Percentiles rank a stretch among this genome's conserved stretches.
Evolutionary conservation across 352 stramenopile genomes (phyloP).

Genomic region (Globisporangium carolinianum): DNA sequence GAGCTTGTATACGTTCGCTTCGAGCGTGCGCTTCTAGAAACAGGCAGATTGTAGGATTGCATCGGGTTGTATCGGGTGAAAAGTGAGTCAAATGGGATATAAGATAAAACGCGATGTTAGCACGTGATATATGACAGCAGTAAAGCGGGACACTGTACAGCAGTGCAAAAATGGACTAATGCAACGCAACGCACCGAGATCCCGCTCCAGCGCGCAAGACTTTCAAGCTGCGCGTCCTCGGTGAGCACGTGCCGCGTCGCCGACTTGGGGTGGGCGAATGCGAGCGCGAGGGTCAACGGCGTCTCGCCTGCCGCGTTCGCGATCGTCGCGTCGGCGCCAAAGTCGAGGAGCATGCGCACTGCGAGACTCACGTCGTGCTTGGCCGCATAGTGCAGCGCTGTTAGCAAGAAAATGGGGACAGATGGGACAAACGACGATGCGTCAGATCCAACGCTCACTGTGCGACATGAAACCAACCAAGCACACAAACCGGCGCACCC

Average conservation of each 20-base stretch:
- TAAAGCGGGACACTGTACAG: too few species aligned
- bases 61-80: neutral
- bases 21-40: constrained; percentile 43
- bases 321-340: constrained; percentile 32
- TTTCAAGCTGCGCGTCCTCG: constrained; percentile 49
- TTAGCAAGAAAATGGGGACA: too few species aligned
- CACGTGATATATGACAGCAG: too few species aligned
- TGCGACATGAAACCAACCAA: neutral
- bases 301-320: constrained; percentile 41
- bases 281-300: constrained; percentile 33
- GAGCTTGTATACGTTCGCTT: constrained; percentile 64
- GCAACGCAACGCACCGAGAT: constrained; percentile 22
- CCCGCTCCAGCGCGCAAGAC: constrained; percentile 27
- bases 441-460: neutral
- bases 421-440: neutral
- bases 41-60: neutral
- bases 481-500: constrained; percentile 21
- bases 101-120: neutral
- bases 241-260: constrained; percentile 35
- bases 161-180: too few species aligned
- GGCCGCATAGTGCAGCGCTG: constrained; percentile 61
- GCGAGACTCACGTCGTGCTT: constrained; percentile 53
- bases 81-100: neutral
- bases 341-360: constrained; percentile 66
- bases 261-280: constrained; percentile 28